Evolutionary conservation across 2,329 filamentous ascomycete genomes (phyloP).

Genomic region (Talaromyces funiculosus): DNA sequence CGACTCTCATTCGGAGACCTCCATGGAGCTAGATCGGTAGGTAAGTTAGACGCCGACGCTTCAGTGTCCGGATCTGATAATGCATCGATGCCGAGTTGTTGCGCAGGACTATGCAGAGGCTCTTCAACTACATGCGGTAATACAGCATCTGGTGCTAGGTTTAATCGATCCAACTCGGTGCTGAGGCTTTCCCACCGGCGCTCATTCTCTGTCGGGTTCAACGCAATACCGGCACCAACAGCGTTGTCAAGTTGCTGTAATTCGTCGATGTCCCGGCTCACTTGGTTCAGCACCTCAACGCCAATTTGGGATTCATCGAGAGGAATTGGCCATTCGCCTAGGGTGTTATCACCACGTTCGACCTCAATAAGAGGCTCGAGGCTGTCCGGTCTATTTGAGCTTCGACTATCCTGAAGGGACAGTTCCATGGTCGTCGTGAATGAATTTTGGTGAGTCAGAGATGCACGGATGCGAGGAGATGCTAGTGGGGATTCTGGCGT

Average conservation of each 20-base stretch:
- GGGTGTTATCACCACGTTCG: not conserved
- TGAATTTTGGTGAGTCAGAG: conserved; percentile 38
- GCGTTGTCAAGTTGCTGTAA: not conserved
- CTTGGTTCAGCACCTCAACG: conserved; percentile 11
- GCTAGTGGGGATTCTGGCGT: conserved; percentile 37
- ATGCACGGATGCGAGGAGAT: conserved; percentile 39
- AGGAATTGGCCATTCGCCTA: conserved; percentile 1
- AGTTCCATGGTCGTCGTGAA: conserved; percentile 43
- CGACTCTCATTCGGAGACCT: not conserved
- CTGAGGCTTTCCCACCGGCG: conserved; percentile 11
- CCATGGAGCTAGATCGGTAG: not conserved
- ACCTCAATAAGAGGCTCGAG: conserved; percentile 5
- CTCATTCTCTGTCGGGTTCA: conserved; percentile 7
- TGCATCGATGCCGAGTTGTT: conserved; percentile 1
- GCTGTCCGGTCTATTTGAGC: conserved; percentile 20
- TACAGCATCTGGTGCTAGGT: conserved; percentile 15
- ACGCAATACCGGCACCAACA: not conserved
- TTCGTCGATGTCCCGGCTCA: conserved; percentile 5
- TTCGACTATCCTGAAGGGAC: conserved; percentile 34
- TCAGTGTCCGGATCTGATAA: conserved; percentile 7
- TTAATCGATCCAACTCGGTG: conserved; percentile 13
- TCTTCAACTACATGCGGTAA: conserved; percentile 30
- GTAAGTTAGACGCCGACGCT: not conserved
- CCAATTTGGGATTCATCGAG: not conserved
- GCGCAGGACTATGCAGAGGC: conserved; percentile 20